A percentile compares a stretch with the other conserved stretches of the same genome.
These are phyloP conservation scores for Eucommia ulmoides DNA, from an alignment of 257 asterid genomes.

Conservation along the genomic window DNA sequence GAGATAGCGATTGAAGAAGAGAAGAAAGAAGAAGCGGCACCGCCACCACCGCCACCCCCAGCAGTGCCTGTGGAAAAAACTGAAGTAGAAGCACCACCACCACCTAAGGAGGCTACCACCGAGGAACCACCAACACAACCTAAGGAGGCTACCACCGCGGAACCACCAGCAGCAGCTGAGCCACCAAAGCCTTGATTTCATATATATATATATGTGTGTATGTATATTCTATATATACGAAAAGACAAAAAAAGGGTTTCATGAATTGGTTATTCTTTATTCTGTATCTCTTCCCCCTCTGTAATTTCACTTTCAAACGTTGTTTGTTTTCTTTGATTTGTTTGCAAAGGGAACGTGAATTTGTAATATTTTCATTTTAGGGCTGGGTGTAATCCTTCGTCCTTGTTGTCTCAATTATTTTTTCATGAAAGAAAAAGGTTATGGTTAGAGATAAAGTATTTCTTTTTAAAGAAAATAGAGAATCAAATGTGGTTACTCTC, in stretches of 20 bases:
- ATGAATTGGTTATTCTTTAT: not conserved
- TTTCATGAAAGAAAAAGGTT: too few relatives aligned
- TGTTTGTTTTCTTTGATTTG: too few relatives aligned
- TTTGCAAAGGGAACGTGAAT: too few relatives aligned
- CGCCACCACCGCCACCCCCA: not conserved
- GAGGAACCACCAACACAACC: too few relatives aligned
- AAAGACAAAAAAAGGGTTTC: not conserved
- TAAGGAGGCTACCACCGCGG: constrained; percentile 39
- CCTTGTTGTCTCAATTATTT: too few relatives aligned
- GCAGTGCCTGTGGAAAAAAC: not conserved
- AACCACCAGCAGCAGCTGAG: not conserved
- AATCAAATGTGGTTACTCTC: too few relatives aligned
- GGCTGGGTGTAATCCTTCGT: too few relatives aligned
- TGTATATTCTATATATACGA: not conserved
- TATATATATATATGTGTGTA: too few relatives aligned
- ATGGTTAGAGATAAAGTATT: too few relatives aligned
- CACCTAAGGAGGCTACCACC: constrained; percentile 12
- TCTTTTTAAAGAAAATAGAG: too few relatives aligned
- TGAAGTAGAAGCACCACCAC: constrained; percentile 1
- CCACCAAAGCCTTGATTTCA: not conserved
- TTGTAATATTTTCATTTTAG: too few relatives aligned
- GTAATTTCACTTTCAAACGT: not conserved
- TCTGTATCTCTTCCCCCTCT: not conserved
- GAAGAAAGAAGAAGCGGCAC: constrained; percentile 9
- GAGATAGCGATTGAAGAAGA: constrained; percentile 36